A percentile compares a stretch with the other conserved stretches of the same genome.
These are phyloP conservation scores for Cyanidiococcus yangmingshanensis DNA, from an alignment of 23 red algal genomes.

Conservation along the genomic window DNA sequence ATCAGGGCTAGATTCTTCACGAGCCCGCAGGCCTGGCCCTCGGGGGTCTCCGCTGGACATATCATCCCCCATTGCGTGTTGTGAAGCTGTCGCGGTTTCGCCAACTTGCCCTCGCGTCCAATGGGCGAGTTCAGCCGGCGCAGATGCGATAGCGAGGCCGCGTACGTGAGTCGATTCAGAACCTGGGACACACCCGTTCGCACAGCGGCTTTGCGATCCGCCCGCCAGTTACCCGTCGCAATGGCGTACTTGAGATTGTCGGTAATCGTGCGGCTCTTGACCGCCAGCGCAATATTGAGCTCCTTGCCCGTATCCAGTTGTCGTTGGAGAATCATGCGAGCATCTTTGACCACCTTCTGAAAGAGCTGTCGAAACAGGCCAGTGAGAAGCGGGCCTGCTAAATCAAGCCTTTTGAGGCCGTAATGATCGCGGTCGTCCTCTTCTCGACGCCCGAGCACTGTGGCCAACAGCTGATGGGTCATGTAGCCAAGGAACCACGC, in stretches of 20 bases:
- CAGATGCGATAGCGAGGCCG: slow-evolving; percentile 87
- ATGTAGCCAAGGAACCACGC: slow-evolving; percentile 95
- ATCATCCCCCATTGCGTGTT: slow-evolving; percentile 99
- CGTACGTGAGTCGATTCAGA: slow-evolving; percentile 92
- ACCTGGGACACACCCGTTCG: slow-evolving; percentile 97
- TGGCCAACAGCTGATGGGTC: slow-evolving; percentile 73
- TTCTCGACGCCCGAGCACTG: slow-evolving; percentile 59
- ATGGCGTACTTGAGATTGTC: slow-evolving; percentile 85
- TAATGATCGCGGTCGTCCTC: slow-evolving; percentile 96
- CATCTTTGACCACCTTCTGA: slow-evolving; percentile 62
- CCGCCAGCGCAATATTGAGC: slow-evolving; percentile 47
- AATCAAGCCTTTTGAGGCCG: slow-evolving; percentile 88
- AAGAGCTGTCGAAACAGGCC: slow-evolving; percentile 84
- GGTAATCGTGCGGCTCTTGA: slow-evolving; percentile 85
- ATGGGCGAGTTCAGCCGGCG: slow-evolving; percentile 93
- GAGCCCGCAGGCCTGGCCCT: slow-evolving; percentile 91
- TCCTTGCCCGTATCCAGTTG: slow-evolving; percentile 20
- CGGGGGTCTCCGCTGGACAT: slow-evolving; percentile 97
- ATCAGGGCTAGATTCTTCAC: slow-evolving; percentile 98
- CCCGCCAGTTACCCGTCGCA: slow-evolving; percentile 90
- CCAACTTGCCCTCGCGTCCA: slow-evolving; percentile 96
- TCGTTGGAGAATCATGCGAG: slow-evolving; percentile 27
- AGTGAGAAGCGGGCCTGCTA: slow-evolving; percentile 77
- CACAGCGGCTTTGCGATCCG: slow-evolving; percentile 37
- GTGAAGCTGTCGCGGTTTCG: slow-evolving; percentile 96